A percentile compares a stretch with the other conserved stretches of the same genome.
These are phyloP conservation scores for Tribonema minus DNA, from an alignment of 108 stramenopile species.

Conservation along the genomic window DNA sequence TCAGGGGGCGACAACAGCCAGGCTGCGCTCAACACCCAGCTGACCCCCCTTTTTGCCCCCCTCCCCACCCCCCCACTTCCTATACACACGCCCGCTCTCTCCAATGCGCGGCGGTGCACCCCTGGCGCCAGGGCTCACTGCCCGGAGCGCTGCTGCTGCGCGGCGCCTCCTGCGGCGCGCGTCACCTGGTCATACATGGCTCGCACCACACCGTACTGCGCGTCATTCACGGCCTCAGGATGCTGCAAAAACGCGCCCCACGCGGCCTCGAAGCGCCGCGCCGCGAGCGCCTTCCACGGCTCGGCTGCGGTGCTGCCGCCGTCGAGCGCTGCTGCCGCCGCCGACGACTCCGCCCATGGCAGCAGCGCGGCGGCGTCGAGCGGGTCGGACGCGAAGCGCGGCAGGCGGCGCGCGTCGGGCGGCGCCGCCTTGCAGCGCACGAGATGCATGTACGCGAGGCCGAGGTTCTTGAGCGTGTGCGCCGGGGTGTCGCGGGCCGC, in stretches of 20 bases:
- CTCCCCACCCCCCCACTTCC: too few relatives aligned
- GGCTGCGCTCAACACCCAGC: too few relatives aligned
- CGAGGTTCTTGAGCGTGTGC: not conserved
- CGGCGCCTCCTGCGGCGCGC: not conserved
- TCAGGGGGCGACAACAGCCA: too few relatives aligned
- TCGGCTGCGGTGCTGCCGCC: not conserved
- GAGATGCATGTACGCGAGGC: not conserved
- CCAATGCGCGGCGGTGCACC: too few relatives aligned
- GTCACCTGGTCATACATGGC: slow-evolving; percentile 1
- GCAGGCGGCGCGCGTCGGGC: not conserved
- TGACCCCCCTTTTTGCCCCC: too few relatives aligned
- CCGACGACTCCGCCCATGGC: not conserved
- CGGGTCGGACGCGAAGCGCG: not conserved
- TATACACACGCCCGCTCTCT: too few relatives aligned
- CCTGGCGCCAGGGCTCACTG: too few relatives aligned
- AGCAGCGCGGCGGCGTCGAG: too few relatives aligned
- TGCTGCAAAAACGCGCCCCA: slow-evolving; percentile 21
- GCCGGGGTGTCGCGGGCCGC: not conserved
- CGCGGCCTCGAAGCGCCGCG: not conserved
- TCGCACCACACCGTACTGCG: slow-evolving; percentile 14
- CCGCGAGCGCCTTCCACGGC: slow-evolving; percentile 8
- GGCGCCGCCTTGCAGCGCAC: not conserved
- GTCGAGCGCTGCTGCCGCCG: not conserved
- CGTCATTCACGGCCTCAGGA: slow-evolving; percentile 3
- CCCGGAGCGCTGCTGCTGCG: too few relatives aligned